These are phyloP conservation scores for Pseudocercospora pini-densiflorae DNA, from an alignment of 2,329 filamentous ascomycete genomes.

Conservation along the genomic window DNA sequence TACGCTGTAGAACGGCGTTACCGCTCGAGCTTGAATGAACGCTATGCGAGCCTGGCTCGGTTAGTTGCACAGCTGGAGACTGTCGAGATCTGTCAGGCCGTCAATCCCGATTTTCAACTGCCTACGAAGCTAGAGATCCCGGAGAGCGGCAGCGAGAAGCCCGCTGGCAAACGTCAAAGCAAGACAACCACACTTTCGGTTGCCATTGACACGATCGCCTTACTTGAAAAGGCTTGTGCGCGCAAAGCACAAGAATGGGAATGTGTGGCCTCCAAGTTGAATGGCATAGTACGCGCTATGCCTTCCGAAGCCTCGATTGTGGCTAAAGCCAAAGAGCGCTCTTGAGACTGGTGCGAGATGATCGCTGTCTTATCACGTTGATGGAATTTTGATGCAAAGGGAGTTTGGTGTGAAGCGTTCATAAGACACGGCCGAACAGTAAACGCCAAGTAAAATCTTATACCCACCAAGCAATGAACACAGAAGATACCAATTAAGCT, in stretches of 20 bases:
- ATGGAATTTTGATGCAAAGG: background rate
- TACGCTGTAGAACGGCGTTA: constrained; percentile 43
- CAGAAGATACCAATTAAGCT: background rate
- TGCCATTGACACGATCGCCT: constrained; percentile 24
- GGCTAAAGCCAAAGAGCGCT: background rate
- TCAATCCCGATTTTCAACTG: constrained; percentile 23
- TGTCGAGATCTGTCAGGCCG: constrained; percentile 23
- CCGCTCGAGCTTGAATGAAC: constrained; percentile 25
- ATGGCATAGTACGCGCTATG: constrained; percentile 2
- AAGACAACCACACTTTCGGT: constrained; percentile 28
- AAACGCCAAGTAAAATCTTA: background rate
- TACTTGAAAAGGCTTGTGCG: constrained; percentile 21
- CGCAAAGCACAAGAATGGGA: constrained; percentile 21
- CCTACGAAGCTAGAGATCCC: constrained; percentile 24
- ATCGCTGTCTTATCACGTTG: background rate
- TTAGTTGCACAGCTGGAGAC: constrained; percentile 24
- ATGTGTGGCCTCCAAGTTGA: background rate
- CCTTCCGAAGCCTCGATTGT: background rate
- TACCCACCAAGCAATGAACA: background rate
- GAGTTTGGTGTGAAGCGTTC: background rate
- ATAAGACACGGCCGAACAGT: background rate
- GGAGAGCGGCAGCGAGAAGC: constrained; percentile 18
- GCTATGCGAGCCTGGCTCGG: constrained; percentile 25
- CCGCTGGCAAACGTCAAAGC: constrained; percentile 25
- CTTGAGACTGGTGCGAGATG: background rate